These are phyloP conservation scores for Hypericum perforatum DNA, from an alignment of 345 rosid species.

Conservation along the genomic window DNA sequence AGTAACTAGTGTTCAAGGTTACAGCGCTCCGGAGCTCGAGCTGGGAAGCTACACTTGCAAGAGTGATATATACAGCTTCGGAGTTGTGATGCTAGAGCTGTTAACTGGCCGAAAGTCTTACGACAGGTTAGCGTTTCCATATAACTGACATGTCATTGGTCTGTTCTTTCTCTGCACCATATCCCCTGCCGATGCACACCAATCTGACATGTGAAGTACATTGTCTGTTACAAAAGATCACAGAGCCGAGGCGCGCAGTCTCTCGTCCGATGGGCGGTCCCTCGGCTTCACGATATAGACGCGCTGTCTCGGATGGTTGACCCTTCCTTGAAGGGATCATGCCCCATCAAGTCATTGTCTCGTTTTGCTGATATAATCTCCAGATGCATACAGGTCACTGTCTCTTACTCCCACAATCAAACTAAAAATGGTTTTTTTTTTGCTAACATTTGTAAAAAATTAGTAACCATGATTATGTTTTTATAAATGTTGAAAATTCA, in stretches of 20 bases:
- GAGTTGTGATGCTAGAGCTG: constrained; percentile 90
- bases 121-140: constrained; percentile 49
- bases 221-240: constrained; percentile 27
- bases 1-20: constrained; percentile 31
- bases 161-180: no score
- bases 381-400: constrained; percentile 73
- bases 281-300: constrained; percentile 81
- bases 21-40: constrained; percentile 69
- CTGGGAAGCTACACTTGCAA: constrained; percentile 72
- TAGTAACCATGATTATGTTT: no score
- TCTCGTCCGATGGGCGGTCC: constrained; percentile 83
- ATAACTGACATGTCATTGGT: neutral
- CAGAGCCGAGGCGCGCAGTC: constrained; percentile 68
- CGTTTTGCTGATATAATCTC: constrained; percentile 90
- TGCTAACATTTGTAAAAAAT: no score
- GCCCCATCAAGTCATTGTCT: constrained; percentile 74
- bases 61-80: constrained; percentile 89
- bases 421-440: no score
- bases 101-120: constrained; percentile 71
- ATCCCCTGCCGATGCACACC: no score
- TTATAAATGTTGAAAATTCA: no score
- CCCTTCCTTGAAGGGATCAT: constrained; percentile 51
- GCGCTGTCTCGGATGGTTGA: constrained; percentile 84
- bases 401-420: neutral
- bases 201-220: no score